Conservation (phyloP, 192 early-diverging fungal species). For the Entomortierella parvispora region DNA sequence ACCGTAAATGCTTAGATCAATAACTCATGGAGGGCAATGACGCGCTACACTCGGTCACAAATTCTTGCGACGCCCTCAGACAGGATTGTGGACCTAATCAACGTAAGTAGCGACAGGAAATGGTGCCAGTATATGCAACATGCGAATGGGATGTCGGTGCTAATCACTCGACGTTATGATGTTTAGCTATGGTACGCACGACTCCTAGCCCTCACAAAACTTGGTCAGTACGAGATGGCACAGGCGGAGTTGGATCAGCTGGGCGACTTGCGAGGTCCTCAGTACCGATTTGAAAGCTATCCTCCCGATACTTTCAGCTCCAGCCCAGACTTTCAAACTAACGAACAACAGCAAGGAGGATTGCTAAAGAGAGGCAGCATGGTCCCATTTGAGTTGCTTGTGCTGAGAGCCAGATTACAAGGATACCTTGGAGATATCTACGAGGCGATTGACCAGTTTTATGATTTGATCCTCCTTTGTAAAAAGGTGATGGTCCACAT, state of each 20-base stretch:
- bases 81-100: conserved; percentile 50
- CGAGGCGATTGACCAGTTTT: conserved; percentile 55
- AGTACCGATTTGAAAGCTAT: conserved; percentile 56
- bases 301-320: conserved; percentile 27
- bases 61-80: conserved; percentile 52
- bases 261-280: conserved; percentile 55
- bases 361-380: conserved; percentile 42
- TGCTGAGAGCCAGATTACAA: conserved; percentile 56
- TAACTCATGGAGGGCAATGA: conserved; percentile 60
- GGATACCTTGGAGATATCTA: conserved; percentile 50
- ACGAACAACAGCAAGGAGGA: conserved; percentile 13
- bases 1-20: conserved; percentile 36
- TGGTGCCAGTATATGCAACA: not conserved
- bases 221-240: conserved; percentile 61
- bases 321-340: conserved; percentile 5
- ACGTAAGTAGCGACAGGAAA: conserved; percentile 52
- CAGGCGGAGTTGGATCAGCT: conserved; percentile 63
- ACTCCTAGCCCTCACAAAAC: conserved; percentile 55
- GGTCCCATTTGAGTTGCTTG: conserved; percentile 62
- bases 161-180: too few relatives aligned
- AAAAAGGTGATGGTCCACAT: conserved; percentile 43
- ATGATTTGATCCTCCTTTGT: conserved; percentile 54
- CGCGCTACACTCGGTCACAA: conserved; percentile 56
- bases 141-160: too few relatives aligned
- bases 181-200: conserved; percentile 64